A percentile compares a stretch with the other conserved stretches of the same genome.
Conservation (phyloP, 2,329 filamentous ascomycete species). For the Sclerotinia sclerotiorum region DNA sequence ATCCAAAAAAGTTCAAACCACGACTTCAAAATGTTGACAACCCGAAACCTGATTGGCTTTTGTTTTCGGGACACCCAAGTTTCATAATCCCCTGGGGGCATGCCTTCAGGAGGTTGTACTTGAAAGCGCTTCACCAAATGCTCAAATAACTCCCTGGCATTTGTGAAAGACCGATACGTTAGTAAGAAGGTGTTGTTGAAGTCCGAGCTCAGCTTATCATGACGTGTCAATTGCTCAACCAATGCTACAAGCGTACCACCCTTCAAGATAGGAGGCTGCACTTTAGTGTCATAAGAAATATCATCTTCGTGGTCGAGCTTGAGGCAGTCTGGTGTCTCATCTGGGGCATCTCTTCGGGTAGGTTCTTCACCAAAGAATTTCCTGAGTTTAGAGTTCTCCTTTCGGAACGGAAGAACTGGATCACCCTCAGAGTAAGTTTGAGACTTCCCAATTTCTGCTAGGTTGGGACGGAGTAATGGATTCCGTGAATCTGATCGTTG, state of each 20-base stretch:
- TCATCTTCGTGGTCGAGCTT: slow-evolving; percentile 85
- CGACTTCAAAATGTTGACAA: slow-evolving; percentile 96
- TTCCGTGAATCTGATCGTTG: slow-evolving; percentile 56
- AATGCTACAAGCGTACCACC: slow-evolving; percentile 86
- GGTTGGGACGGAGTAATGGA: slow-evolving; percentile 32
- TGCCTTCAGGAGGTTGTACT: slow-evolving; percentile 83
- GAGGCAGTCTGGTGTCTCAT: slow-evolving; percentile 82
- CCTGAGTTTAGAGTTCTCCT: slow-evolving; percentile 63
- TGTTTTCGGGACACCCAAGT: slow-evolving; percentile 92
- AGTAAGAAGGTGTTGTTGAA: slow-evolving; percentile 98
- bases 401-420: slow-evolving; percentile 53
- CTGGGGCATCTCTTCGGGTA: slow-evolving; percentile 46
- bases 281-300: slow-evolving; percentile 84
- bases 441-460: slow-evolving; percentile 42
- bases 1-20: slow-evolving; percentile 99
- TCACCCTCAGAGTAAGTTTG: slow-evolving; percentile 62
- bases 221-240: slow-evolving; percentile 91
- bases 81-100: slow-evolving; percentile 74
- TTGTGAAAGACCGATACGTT: slow-evolving; percentile 93
- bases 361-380: slow-evolving; percentile 67
- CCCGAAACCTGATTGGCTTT: slow-evolving; percentile 90
- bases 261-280: slow-evolving; percentile 72
- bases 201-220: slow-evolving; percentile 90
- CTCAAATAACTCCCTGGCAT: slow-evolving; percentile 87
- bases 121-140: slow-evolving; percentile 88